Base-by-base conservation (phyloP, 805 yeast species). In the Saturnispora zaruensis region DNA sequence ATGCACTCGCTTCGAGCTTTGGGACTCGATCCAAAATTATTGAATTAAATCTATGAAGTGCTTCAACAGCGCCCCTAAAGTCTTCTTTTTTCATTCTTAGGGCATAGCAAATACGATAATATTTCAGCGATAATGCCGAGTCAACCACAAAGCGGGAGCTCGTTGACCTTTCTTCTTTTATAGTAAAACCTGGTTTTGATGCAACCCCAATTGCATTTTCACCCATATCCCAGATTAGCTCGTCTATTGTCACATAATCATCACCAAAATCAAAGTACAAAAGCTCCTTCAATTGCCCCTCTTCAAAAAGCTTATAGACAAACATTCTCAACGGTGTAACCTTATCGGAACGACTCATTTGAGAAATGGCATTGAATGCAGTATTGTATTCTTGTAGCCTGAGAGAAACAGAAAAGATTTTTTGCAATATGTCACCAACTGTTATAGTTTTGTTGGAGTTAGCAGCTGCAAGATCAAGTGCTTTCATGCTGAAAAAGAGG, bases 21-120 rank as follows among this genome's bases (percentile, higher is more conserved):
- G 36, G 30, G 1, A 21, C 13, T 11, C 47, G 47, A 13, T 25
- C n/a, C 21, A 50, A 6, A 1, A 58, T 61, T 41, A 63, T 59
- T 33, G 55, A 53, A 40, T 73, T 72, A 53, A 68, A 72, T 36
- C 72, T 65, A 52, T 72, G 71, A 34, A 74, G 51, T 3, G 76
- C 63, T 51, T 74, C 76, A 24, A 67, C 60, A 2, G 77, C 71
- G 20, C 78, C 79, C 49, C 84, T 66, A 49, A 61, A 71, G 59
- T 80, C 76, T 4, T 76, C 79, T 34, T 60, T 62, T 33, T 72
- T 71, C 45, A 68, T 69, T 51, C 81, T 67, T 70, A 81, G 73
- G 0, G 80, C 62, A 55, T 77, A 78, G 43, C 76, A 64, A 16
- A 78, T 68, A 53, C 78, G 70, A 64, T 73, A 77, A 56, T 74